Conservation (phyloP, 2,329 filamentous ascomycete species). For the Ophiostoma himal-ulmi region DNA sequence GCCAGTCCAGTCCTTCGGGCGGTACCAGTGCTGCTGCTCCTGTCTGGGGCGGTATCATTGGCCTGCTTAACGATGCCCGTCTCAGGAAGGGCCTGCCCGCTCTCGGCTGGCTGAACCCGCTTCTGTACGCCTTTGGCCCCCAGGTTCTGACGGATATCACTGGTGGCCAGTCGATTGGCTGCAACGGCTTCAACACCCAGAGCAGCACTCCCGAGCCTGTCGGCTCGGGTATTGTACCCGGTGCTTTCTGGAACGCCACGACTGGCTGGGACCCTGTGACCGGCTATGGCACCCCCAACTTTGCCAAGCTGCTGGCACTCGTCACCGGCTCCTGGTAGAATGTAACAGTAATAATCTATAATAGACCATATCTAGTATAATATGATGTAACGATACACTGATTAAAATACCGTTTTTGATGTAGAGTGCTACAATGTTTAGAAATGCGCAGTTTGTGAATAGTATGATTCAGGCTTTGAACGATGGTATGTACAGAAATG, state of each 20-base stretch:
- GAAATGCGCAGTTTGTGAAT: neutral
- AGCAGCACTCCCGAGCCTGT: slow-evolving; percentile 43
- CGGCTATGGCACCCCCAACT: slow-evolving; percentile 27
- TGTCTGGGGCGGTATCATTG: slow-evolving; percentile 56
- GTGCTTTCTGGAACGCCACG: slow-evolving; percentile 26
- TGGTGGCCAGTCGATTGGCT: slow-evolving; percentile 33
- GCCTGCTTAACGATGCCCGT: slow-evolving; percentile 59
- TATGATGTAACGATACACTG: neutral
- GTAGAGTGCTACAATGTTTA: neutral
- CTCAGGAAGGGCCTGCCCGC: slow-evolving; percentile 47
- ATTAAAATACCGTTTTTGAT: neutral
- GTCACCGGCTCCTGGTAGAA: slow-evolving; percentile 16
- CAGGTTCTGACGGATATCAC: slow-evolving; percentile 37
- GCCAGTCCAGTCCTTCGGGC: slow-evolving; percentile 28
- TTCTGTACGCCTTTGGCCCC: slow-evolving; percentile 43
- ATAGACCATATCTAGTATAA: neutral
- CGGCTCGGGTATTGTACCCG: slow-evolving; percentile 24
- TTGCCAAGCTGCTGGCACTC: slow-evolving; percentile 25
- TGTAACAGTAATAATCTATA: neutral
- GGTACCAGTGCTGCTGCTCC: slow-evolving; percentile 53
- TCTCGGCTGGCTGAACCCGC: slow-evolving; percentile 58
- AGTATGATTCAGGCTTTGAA: neutral
- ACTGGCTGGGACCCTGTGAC: slow-evolving; percentile 27
- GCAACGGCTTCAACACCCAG: slow-evolving; percentile 30
- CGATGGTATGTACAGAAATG: neutral